Percentiles rank a stretch among this genome's conserved stretches.
Evolutionary conservation across 768 basidiomycete species (phyloP).

Genomic region (Termitomyces eurrhizus): DNA sequence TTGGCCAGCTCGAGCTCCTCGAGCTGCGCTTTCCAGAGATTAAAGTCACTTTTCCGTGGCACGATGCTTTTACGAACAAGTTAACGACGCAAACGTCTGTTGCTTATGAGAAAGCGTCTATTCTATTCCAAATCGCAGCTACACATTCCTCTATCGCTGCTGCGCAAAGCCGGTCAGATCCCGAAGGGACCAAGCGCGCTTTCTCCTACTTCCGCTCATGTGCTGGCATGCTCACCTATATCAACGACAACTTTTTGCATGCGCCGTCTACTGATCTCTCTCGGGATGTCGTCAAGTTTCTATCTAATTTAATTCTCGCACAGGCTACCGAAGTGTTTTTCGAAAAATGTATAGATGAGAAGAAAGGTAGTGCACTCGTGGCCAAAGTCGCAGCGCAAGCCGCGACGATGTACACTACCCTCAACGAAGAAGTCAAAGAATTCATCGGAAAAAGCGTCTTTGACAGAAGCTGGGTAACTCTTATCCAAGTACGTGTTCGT

Average conservation of each 20-base stretch:
- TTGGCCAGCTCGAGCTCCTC: conserved; percentile 95
- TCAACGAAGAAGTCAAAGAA: conserved; percentile 93
- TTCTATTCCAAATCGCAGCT: conserved; percentile 93
- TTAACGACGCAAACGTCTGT: conserved; percentile 93
- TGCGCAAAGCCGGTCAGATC: conserved; percentile 80
- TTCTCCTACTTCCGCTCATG: conserved; percentile 89
- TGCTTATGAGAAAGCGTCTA: conserved; percentile 96
- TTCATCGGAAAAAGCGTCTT: conserved; percentile 96
- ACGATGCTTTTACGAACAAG: conserved; percentile 95
- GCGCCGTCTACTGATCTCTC: conserved; percentile 94
- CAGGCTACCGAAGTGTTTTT: conserved; percentile 97
- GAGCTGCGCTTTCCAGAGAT: conserved; percentile 97
- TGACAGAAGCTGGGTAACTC: conserved; percentile 88
- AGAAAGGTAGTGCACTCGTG: conserved; percentile 75
- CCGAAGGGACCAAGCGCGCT: conserved; percentile 89
- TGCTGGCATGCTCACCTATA: conserved; percentile 96
- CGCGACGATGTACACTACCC: conserved; percentile 71
- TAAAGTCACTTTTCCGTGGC: conserved; percentile 93
- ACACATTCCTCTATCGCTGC: conserved; percentile 92
- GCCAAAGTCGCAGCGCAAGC: conserved; percentile 83
- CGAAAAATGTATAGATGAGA: conserved; percentile 92
- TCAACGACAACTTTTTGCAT: conserved; percentile 99
- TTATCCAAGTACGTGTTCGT: conserved; percentile 61
- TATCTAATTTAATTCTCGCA: conserved; percentile 82
- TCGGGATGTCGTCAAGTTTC: conserved; percentile 90